Evolutionary conservation across 1,284 basidiomycete genomes (phyloP).

Genomic region (Retiboletus flavoniger): DNA sequence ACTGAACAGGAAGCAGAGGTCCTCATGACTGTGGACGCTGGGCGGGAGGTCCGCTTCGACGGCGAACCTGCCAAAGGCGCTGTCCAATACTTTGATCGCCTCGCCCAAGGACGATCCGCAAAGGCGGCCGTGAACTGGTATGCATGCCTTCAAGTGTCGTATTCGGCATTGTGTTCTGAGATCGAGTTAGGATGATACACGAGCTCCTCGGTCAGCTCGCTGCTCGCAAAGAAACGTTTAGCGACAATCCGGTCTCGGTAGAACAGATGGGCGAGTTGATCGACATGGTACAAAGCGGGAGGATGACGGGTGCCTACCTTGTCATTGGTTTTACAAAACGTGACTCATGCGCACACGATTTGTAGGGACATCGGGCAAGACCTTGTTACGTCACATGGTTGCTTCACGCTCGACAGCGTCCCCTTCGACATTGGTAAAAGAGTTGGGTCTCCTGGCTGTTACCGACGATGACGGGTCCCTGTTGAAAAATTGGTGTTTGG

Average conservation of each 20-base stretch:
- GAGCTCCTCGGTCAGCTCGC: conserved; percentile 80
- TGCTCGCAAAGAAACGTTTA: conserved; percentile 59
- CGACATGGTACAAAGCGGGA: conserved; percentile 65
- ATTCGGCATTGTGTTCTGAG: conserved; percentile 4
- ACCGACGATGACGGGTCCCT: conserved; percentile 33
- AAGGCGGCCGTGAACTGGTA: conserved; percentile 86
- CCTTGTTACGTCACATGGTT: conserved; percentile 65
- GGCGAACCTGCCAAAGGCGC: conserved; percentile 53
- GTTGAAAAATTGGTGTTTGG: conserved; percentile 55
- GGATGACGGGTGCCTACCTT: conserved; percentile 59
- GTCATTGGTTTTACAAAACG: background rate
- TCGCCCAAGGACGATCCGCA: conserved; percentile 57
- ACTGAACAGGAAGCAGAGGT: conserved; percentile 70
- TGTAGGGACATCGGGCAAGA: conserved; percentile 69
- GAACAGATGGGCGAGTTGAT: conserved; percentile 75
- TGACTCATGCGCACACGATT: conserved; percentile 2
- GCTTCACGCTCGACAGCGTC: conserved; percentile 40
- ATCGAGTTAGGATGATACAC: conserved; percentile 71
- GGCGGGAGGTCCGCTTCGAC: conserved; percentile 60
- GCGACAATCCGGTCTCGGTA: conserved; percentile 58
- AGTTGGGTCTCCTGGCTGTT: conserved; percentile 45
- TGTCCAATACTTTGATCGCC: conserved; percentile 74
- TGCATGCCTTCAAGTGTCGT: conserved; percentile 16
- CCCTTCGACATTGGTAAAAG: conserved; percentile 46
- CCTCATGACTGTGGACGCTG: conserved; percentile 71